Evolutionary conservation across 805 yeast genomes (phyloP).

Genomic region (Metschnikowia similis): DNA sequence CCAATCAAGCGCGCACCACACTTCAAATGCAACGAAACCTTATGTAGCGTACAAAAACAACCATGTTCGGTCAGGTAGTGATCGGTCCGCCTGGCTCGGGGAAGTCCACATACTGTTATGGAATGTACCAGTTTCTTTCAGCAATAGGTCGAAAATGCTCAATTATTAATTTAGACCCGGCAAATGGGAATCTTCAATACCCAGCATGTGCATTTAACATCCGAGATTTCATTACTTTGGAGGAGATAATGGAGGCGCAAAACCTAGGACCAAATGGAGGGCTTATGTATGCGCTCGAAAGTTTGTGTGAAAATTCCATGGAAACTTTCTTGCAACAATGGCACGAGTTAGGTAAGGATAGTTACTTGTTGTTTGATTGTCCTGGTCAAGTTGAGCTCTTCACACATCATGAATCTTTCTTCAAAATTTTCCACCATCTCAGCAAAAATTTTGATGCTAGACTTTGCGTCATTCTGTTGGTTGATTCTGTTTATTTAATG

Average conservation of each 20-base stretch:
- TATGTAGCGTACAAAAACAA: neutral
- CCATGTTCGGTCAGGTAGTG: slow-evolving; percentile 79
- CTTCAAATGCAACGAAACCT: neutral
- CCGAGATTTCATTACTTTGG: slow-evolving; percentile 69
- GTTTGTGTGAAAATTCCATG: slow-evolving; percentile 37
- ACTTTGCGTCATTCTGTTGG: slow-evolving; percentile 76
- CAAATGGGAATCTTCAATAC: slow-evolving; percentile 68
- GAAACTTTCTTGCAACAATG: slow-evolving; percentile 48
- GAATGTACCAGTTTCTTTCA: slow-evolving; percentile 85
- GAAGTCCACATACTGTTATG: slow-evolving; percentile 90
- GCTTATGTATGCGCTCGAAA: slow-evolving; percentile 80
- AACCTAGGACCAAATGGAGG: slow-evolving; percentile 89
- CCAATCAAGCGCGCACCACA: slow-evolving; percentile 11
- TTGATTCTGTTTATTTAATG: slow-evolving; percentile 78
- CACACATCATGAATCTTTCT: slow-evolving; percentile 80
- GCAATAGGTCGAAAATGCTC: slow-evolving; percentile 90
- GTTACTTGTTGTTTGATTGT: slow-evolving; percentile 78
- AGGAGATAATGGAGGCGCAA: slow-evolving; percentile 71
- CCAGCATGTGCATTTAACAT: slow-evolving; percentile 69
- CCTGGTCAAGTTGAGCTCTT: slow-evolving; percentile 96
- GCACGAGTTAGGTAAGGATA: slow-evolving; percentile 27
- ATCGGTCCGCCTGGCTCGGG: slow-evolving; percentile 99
- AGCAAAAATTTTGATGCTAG: slow-evolving; percentile 58
- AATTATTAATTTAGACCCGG: slow-evolving; percentile 90
- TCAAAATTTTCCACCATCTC: slow-evolving; percentile 59